Evolutionary conservation across 2,329 filamentous ascomycete genomes (phyloP), one percentile per base, ranked within the genome.

Genomic region (Plenodomus tracheiphilus): DNA sequence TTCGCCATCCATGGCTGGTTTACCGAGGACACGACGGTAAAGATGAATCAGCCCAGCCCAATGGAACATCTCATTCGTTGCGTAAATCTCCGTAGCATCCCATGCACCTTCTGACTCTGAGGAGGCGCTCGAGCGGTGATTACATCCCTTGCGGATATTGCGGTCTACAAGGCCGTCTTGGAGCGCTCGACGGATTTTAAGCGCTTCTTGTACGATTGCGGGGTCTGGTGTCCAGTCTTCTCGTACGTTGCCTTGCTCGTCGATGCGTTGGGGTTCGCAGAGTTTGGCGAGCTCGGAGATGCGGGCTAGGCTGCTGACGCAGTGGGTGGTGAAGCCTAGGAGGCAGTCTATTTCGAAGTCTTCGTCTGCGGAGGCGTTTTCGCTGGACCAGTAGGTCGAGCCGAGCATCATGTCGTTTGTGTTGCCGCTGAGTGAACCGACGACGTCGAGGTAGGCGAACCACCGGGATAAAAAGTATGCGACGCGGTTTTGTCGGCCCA

Each of bases 391-490:
- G 56, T 79, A 79, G 34, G 68, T 70, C 2, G 65, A 61, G 37
- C 68, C 70, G 2, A 79, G 62, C 0, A 76, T 75, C 30, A 65
- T 64, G 49, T 76, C 72, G 43, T 74, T 74, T 43, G 74, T 73
- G 53, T 73, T 77, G 15, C 87, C 88, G 46, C 76, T 85, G 20
- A 95, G 76, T 36, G 84, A 85, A 19, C 89, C 90, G 46, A 94
- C 76, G 1, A 94, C 85, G 64, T 94, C 89, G 17, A 95, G 80
- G 70, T 94, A 94, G 1, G 87, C 87, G 56, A 94, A 87, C 90
- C 90, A 95, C 49, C 88, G 84, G 58, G 84, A 86, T 9, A 94
- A 79, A 64, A 95, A 94, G 44, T 87, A 86, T 45, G 85, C 80
- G 46, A 89, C 78, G 46, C 78, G 71, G 59, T 77, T 71, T 32